Conservation (phyloP, 352 stramenopile species). For the Phytophthora hibernalis region DNA sequence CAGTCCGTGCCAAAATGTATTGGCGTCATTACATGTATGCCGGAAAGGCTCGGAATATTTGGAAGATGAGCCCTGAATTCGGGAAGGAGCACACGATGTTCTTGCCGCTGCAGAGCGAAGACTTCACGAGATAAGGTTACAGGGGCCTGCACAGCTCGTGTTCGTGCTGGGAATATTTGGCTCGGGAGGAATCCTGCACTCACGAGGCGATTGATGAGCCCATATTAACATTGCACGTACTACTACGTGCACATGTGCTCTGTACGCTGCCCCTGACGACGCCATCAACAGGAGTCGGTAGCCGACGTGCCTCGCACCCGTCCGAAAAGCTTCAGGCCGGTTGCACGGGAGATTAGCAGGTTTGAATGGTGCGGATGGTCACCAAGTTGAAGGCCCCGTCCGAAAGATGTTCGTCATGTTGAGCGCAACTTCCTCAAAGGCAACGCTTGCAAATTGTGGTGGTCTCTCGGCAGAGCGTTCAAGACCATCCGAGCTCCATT, state of each 20-base stretch:
- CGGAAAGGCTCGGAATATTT: conserved; percentile 7
- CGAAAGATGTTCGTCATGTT: too few species aligned
- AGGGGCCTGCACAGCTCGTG: not conserved
- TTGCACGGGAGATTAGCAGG: too few species aligned
- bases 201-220: not conserved
- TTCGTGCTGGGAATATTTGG: conserved; percentile 14
- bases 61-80: not conserved
- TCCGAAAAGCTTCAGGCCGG: too few species aligned
- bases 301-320: too few species aligned
- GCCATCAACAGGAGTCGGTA: too few species aligned
- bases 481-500: too few species aligned
- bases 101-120: not conserved
- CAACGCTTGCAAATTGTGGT: too few species aligned
- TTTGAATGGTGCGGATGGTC: too few species aligned
- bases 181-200: not conserved
- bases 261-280: too few species aligned
- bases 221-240: not conserved
- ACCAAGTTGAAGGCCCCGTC: too few species aligned
- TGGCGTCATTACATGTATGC: conserved; percentile 14
- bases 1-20: not conserved
- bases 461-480: not conserved
- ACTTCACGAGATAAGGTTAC: not conserved
- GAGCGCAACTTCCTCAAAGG: too few species aligned
- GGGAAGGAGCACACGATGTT: not conserved
- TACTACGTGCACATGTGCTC: too few species aligned